phyloP scores from a whole-genome alignment of 129 eudicot genomes.

The Artemisia tridentata region DNA sequence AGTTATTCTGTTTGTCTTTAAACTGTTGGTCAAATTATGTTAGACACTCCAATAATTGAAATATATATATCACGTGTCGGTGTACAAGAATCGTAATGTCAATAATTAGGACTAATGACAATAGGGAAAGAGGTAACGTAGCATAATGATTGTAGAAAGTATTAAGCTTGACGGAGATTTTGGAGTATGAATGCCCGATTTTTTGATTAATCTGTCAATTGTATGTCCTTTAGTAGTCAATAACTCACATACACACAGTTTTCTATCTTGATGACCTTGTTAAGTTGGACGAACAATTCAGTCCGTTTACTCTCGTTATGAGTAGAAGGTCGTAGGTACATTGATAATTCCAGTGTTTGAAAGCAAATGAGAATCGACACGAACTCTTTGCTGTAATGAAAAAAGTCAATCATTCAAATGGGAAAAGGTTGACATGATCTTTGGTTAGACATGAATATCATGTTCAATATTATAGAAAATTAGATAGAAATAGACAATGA shows the following conservation, averaged over 20 bases:
- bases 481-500: constrained; percentile 19
- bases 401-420: constrained; percentile 31
- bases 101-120: background rate
- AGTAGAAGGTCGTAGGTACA: background rate
- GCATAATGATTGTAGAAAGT: background rate
- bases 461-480: background rate
- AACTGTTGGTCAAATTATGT: background rate
- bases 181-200: background rate
- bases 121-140: background rate
- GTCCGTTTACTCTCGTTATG: too few species aligned
- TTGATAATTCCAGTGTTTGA: background rate
- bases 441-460: constrained; percentile 22
- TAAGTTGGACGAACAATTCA: too few species aligned
- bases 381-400: background rate
- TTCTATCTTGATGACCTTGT: too few species aligned
- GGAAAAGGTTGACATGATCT: constrained; percentile 18
- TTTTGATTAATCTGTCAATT: too few species aligned
- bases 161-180: background rate
- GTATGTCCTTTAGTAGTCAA: background rate
- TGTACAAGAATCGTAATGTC: background rate
- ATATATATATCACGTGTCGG: background rate
- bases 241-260: background rate
- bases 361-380: background rate
- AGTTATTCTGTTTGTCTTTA: too few species aligned
- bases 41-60: background rate